These are phyloP conservation scores for Kwoniella dendrophila DNA, from an alignment of 768 basidiomycete species.

Conservation along the genomic window DNA sequence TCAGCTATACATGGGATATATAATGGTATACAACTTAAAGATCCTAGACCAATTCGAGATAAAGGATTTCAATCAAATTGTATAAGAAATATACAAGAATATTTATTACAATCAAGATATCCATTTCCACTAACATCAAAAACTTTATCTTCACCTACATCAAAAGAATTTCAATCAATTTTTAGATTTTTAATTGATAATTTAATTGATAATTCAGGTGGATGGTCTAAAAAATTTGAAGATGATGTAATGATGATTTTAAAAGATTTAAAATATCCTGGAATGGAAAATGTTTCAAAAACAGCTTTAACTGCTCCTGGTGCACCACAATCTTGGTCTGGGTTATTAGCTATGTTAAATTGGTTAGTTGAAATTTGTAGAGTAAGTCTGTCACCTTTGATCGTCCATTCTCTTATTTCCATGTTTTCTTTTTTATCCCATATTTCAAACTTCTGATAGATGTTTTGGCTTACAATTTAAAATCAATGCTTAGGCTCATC, in stretches of 20 bases:
- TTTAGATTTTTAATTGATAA: constrained; percentile 74
- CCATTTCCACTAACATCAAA: constrained; percentile 62
- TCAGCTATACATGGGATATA: constrained; percentile 58
- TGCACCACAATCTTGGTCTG: constrained; percentile 89
- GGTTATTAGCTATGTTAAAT: constrained; percentile 80
- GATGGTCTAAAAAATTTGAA: constrained; percentile 65
- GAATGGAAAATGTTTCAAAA: constrained; percentile 72
- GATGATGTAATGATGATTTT: constrained; percentile 80
- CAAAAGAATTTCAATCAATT: constrained; percentile 81
- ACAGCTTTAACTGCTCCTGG: constrained; percentile 88
- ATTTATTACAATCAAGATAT: constrained; percentile 58
- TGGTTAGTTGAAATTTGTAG: constrained; percentile 88
- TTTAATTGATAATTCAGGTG: constrained; percentile 64
- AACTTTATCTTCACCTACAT: constrained; percentile 74
- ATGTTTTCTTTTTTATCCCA: no score
- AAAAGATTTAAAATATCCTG: constrained; percentile 79
- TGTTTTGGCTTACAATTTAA: no score
- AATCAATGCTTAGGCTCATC: constrained; percentile 36
- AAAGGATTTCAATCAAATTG: constrained; percentile 67
- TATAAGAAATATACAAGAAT: constrained; percentile 74
- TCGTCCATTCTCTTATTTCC: no score
- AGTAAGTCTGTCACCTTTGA: constrained; percentile 60
- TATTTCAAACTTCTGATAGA: neutral
- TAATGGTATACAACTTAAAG: constrained; percentile 61
- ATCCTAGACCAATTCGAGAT: constrained; percentile 77